Evolutionary conservation across 2,329 filamentous ascomycete species (phyloP).

Genomic region (Phyllosticta paracitricarpa): DNA sequence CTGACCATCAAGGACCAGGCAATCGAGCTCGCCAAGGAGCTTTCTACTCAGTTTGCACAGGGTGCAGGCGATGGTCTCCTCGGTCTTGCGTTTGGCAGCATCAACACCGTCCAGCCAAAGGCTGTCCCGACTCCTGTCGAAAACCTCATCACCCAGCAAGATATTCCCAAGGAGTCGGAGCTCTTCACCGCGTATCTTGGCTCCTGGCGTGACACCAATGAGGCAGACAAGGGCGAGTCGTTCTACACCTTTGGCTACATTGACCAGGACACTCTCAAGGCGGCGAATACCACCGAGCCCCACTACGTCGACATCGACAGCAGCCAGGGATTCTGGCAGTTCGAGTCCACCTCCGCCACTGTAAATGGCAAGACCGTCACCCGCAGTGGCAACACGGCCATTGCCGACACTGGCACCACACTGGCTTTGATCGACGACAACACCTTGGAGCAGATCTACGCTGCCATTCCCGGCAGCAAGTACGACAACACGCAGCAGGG

Average conservation of each 20-base stretch:
- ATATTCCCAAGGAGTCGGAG: constrained; percentile 43
- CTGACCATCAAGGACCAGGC: constrained; percentile 51
- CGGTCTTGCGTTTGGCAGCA: constrained; percentile 53
- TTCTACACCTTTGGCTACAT: constrained; percentile 70
- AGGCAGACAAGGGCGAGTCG: constrained; percentile 36
- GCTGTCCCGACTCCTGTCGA: constrained; percentile 54
- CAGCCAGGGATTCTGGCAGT: constrained; percentile 58
- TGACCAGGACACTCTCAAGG: constrained; percentile 50
- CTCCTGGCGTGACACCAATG: constrained; percentile 41
- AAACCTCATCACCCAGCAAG: constrained; percentile 53
- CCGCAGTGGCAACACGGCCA: constrained; percentile 51
- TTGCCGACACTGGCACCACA: constrained; percentile 63
- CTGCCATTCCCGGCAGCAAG: constrained; percentile 49
- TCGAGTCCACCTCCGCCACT: constrained; percentile 46
- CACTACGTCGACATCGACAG: constrained; percentile 54
- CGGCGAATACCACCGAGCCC: constrained; percentile 44
- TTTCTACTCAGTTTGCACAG: constrained; percentile 49
- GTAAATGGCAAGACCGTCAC: constrained; percentile 47
- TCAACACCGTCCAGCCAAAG: constrained; percentile 52
- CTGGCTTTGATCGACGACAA: constrained; percentile 54
- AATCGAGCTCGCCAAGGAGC: constrained; percentile 51
- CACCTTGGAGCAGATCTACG: constrained; percentile 53
- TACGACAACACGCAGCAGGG: constrained; percentile 47
- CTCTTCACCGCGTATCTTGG: constrained; percentile 58
- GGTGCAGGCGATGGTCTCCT: constrained; percentile 54